These are phyloP conservation scores for Paracoccidioides brasiliensis DNA, from an alignment of 2,329 filamentous ascomycete genomes.

Conservation along the genomic window DNA sequence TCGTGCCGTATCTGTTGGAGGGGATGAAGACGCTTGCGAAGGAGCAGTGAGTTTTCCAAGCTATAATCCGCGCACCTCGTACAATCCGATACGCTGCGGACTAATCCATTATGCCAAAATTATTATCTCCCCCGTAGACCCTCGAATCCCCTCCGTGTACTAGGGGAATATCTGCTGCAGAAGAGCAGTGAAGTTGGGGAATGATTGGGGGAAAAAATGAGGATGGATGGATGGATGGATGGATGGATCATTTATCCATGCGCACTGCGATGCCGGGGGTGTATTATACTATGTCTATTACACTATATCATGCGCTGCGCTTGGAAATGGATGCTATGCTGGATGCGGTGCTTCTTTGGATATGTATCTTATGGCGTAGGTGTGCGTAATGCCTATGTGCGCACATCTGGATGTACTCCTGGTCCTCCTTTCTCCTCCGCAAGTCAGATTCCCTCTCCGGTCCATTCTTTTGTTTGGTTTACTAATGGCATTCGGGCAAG, in stretches of 20 bases:
- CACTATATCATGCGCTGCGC: background rate
- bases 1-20: constrained; percentile 55
- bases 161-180: constrained; percentile 59
- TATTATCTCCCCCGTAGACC: constrained; percentile 38
- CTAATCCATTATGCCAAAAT: background rate
- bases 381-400: too few relatives aligned
- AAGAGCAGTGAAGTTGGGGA: constrained; percentile 52
- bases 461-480: too few relatives aligned
- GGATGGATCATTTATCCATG: background rate
- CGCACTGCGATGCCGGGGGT: background rate
- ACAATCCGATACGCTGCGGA: too few relatives aligned
- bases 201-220: background rate
- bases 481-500: too few relatives aligned
- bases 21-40: constrained; percentile 62
- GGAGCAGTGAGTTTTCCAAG: constrained; percentile 47
- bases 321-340: background rate
- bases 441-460: too few relatives aligned
- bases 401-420: too few relatives aligned
- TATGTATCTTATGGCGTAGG: too few relatives aligned
- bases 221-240: too few relatives aligned
- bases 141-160: constrained; percentile 51
- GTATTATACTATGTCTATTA: background rate
- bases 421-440: too few relatives aligned
- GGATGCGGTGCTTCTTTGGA: background rate
- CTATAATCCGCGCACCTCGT: too few relatives aligned